A percentile compares a stretch with the other conserved stretches of the same genome.
These are phyloP conservation scores for Vaccinium myrtillus DNA, from an alignment of 148 eudicot species.

Conservation along the genomic window DNA sequence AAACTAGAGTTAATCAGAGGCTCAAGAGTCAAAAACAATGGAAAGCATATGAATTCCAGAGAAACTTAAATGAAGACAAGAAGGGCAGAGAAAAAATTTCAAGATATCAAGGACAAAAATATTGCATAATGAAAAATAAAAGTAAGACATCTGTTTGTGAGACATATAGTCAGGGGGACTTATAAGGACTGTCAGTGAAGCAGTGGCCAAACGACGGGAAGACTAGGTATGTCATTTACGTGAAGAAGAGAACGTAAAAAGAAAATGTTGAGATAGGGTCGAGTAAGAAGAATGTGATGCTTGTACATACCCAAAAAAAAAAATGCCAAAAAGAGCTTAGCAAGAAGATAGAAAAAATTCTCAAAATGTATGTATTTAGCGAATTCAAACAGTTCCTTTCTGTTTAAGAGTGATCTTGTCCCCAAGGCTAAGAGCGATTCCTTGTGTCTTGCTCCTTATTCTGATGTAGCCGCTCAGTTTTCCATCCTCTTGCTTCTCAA, in stretches of 20 bases:
- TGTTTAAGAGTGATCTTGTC: constrained; percentile 91
- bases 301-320: neutral
- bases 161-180: constrained; percentile 18
- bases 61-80: neutral
- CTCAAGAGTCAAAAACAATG: too few relatives aligned
- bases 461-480: constrained; percentile 64
- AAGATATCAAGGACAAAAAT: neutral
- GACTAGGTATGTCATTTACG: constrained; percentile 32
- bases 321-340: neutral
- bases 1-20: too few relatives aligned
- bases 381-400: constrained; percentile 55
- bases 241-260: constrained; percentile 39
- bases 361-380: neutral
- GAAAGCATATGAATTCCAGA: too few relatives aligned
- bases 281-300: constrained; percentile 38
- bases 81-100: neutral
- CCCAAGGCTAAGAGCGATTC: constrained; percentile 59
- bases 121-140: neutral
- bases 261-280: constrained; percentile 33
- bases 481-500: constrained; percentile 60
- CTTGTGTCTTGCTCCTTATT: constrained; percentile 72
- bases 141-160: neutral
- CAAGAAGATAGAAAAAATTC: neutral
- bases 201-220: constrained; percentile 32
- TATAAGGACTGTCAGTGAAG: constrained; percentile 25